Conservation (phyloP, 164 flowering plant species). For the Tetracentron sinense region DNA sequence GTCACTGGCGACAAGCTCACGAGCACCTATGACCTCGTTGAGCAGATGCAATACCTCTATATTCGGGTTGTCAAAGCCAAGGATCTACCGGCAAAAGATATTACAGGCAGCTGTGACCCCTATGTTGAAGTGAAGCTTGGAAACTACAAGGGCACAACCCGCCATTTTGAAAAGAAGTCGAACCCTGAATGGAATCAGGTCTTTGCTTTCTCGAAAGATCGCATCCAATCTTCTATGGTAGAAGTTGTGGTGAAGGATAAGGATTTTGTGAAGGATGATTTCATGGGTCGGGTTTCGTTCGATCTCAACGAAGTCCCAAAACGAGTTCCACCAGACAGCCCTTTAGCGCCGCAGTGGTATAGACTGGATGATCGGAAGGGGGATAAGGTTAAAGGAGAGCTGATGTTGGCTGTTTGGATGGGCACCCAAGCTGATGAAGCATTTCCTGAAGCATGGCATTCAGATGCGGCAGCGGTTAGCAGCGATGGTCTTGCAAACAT, state of each 20-base stretch:
- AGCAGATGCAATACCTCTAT: conserved; percentile 80
- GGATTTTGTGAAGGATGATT: conserved; percentile 62
- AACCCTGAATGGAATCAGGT: conserved; percentile 83
- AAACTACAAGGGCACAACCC: conserved; percentile 68
- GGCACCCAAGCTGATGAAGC: conserved; percentile 91
- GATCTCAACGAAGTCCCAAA: conserved; percentile 69
- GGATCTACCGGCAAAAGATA: conserved; percentile 60
- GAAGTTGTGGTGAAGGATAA: conserved; percentile 79
- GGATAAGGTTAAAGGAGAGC: conserved; percentile 57
- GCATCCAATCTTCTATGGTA: conserved; percentile 64
- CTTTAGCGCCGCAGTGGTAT: conserved; percentile 88
- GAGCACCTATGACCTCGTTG: conserved; percentile 86
- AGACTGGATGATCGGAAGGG: conserved; percentile 53
- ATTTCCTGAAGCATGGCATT: conserved; percentile 79
- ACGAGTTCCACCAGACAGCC: conserved; percentile 76
- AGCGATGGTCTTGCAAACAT: conserved; percentile 47
- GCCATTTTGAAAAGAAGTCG: conserved; percentile 67
- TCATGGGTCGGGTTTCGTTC: conserved; percentile 52
- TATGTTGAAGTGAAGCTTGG: conserved; percentile 83
- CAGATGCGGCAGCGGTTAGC: conserved; percentile 68
- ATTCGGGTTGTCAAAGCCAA: conserved; percentile 79
- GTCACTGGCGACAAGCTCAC: conserved; percentile 66
- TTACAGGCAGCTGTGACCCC: conserved; percentile 71
- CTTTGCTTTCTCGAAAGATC: conserved; percentile 86
- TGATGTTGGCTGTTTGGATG: conserved; percentile 87